These are phyloP conservation scores for Zychaea mexicana DNA, from an alignment of 371 early-diverging fungal species.

Conservation along the genomic window DNA sequence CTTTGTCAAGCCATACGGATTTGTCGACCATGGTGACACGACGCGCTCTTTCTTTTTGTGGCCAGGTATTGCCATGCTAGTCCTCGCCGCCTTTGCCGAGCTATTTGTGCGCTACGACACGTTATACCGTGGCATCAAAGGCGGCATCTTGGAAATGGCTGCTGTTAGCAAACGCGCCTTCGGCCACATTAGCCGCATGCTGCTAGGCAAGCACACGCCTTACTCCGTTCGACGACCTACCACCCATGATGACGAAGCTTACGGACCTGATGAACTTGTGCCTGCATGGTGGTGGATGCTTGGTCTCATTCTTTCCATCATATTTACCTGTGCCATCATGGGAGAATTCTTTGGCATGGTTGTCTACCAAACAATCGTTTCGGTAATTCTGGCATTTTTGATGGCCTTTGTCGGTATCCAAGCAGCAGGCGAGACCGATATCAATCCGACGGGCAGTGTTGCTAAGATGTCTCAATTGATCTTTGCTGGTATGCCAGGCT, in stretches of 20 bases:
- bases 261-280: slow-evolving; percentile 39
- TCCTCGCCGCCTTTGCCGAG: slow-evolving; percentile 64
- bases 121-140: slow-evolving; percentile 56
- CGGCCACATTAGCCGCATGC: not conserved
- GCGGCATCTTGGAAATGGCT: slow-evolving; percentile 28
- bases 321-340: slow-evolving; percentile 64
- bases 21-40: slow-evolving; percentile 33
- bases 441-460: slow-evolving; percentile 64
- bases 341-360: slow-evolving; percentile 61
- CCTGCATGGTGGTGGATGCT: slow-evolving; percentile 63
- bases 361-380: slow-evolving; percentile 56
- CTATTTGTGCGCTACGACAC: slow-evolving; percentile 55
- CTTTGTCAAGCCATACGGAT: slow-evolving; percentile 39
- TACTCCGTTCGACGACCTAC: slow-evolving; percentile 6
- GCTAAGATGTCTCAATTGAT: slow-evolving; percentile 66
- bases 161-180: not conserved
- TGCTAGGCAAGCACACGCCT: not conserved
- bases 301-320: slow-evolving; percentile 57
- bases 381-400: slow-evolving; percentile 68
- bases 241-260: slow-evolving; percentile 8
- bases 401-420: slow-evolving; percentile 74
- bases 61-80: slow-evolving; percentile 76
- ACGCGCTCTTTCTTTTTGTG: slow-evolving; percentile 62
- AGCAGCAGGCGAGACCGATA: slow-evolving; percentile 70
- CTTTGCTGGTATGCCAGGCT: slow-evolving; percentile 60